Conservation (phyloP, 1,139 yeast genomes). For the Pichia sp. region DNA sequence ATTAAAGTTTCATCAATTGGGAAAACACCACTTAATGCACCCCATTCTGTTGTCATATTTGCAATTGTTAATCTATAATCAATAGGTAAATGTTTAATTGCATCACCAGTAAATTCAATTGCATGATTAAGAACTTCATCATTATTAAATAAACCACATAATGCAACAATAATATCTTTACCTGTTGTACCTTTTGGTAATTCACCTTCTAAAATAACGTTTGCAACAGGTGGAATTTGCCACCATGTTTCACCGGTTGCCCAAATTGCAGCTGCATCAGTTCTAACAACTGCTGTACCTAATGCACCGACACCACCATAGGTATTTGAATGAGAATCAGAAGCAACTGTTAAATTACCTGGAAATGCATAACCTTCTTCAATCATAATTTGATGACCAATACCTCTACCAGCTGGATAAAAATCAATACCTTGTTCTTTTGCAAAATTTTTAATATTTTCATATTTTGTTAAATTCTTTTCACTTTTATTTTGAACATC, state of each 20-base stretch:
- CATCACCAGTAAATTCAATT: conserved; percentile 91
- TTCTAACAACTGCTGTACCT: conserved; percentile 96
- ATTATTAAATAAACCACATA: conserved; percentile 91
- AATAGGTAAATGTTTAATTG: conserved; percentile 63
- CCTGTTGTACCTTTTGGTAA: conserved; percentile 89
- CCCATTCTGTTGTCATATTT: conserved; percentile 99
- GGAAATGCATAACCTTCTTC: conserved; percentile 99
- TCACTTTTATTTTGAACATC: conserved; percentile 93
- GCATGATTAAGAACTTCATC: conserved; percentile 98
- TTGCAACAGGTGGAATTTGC: conserved; percentile 99
- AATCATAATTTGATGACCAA: conserved; percentile 98
- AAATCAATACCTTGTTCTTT: conserved; percentile 90
- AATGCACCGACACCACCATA: conserved; percentile 95
- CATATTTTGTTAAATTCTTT: conserved; percentile 79
- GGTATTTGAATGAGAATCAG: conserved; percentile 96
- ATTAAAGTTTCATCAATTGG: conserved; percentile 81
- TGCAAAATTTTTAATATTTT: conserved; percentile 85
- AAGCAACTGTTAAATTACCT: conserved; percentile 85
- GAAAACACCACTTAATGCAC: conserved; percentile 93
- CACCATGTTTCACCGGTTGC: conserved; percentile 99
- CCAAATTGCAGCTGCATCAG: conserved; percentile 99
- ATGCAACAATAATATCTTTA: conserved; percentile 91
- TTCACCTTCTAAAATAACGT: conserved; percentile 77
- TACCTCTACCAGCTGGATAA: conserved; percentile 98
- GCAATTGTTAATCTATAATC: conserved; percentile 96